Evolutionary conservation across 2,329 filamentous ascomycete genomes (phyloP).

Genomic region (Niveomyces coronatus): DNA sequence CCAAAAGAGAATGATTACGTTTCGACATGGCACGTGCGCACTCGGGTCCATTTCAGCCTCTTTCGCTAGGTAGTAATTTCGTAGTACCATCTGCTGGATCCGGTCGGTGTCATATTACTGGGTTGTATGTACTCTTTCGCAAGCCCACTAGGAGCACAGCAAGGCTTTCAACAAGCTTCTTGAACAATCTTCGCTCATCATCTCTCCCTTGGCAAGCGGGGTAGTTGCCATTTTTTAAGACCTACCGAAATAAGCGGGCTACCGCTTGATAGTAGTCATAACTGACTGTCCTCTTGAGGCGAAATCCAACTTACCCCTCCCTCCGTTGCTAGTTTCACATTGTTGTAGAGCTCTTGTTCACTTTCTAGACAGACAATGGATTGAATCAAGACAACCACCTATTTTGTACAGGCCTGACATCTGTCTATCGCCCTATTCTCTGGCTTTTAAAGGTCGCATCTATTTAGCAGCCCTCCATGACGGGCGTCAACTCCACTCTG

Average conservation of each 20-base stretch:
- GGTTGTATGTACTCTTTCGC: neutral
- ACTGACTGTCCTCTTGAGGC: conserved; percentile 1
- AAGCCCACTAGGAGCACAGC: neutral
- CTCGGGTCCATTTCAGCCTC: neutral
- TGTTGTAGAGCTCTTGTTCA: neutral
- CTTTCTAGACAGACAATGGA: neutral
- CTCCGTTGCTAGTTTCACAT: neutral
- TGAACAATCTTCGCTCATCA: neutral
- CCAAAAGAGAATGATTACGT: neutral
- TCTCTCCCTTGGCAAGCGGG: neutral
- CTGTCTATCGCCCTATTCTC: neutral
- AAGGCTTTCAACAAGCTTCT: neutral
- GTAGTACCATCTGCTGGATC: neutral
- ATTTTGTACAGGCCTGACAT: neutral
- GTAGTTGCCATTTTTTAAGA: neutral
- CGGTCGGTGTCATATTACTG: neutral
- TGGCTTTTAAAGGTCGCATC: neutral
- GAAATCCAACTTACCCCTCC: neutral
- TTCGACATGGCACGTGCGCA: neutral
- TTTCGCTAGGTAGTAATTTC: neutral
- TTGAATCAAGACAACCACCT: neutral
- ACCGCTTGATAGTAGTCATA: neutral
- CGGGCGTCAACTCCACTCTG: neutral
- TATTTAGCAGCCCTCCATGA: neutral
- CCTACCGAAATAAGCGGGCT: neutral